Evolutionary conservation across 192 early-diverging fungal species (phyloP).

Genomic region (Backusella tarrabulga): DNA sequence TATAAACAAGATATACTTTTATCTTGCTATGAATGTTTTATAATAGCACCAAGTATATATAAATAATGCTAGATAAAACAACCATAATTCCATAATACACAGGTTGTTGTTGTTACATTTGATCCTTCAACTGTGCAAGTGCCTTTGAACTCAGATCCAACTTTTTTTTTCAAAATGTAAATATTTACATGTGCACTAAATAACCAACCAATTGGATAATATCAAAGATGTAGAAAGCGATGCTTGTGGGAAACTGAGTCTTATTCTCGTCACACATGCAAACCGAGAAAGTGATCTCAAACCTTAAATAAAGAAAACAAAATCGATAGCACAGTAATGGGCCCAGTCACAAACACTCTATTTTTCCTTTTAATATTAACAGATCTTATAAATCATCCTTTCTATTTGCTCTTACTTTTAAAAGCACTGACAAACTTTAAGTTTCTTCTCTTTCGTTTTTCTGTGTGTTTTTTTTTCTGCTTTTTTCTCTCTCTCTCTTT

Average conservation of each 20-base stretch:
- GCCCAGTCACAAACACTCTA: background rate
- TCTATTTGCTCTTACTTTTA: conserved; percentile 1
- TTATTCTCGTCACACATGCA: background rate
- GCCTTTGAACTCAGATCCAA: too few species aligned
- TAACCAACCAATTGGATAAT: too few species aligned
- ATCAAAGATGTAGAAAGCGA: background rate
- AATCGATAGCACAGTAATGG: background rate
- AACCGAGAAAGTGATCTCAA: background rate
- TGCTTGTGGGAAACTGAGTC: background rate
- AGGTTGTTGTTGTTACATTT: too few species aligned
- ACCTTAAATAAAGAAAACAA: background rate
- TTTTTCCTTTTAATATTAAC: background rate
- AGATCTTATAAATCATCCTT: background rate
- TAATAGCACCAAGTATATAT: too few species aligned
- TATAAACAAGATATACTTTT: too few species aligned
- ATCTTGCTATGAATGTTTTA: too few species aligned
- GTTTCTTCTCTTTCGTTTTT: background rate
- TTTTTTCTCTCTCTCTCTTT: background rate
- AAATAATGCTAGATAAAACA: too few species aligned
- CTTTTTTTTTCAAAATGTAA: too few species aligned
- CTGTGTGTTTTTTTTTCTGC: background rate
- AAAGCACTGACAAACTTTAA: background rate
- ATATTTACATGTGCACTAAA: too few species aligned
- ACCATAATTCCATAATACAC: too few species aligned
- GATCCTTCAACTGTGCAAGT: too few species aligned